Conservation (phyloP, 1,284 basidiomycete genomes). For the Sporisorium reilianum region DNA sequence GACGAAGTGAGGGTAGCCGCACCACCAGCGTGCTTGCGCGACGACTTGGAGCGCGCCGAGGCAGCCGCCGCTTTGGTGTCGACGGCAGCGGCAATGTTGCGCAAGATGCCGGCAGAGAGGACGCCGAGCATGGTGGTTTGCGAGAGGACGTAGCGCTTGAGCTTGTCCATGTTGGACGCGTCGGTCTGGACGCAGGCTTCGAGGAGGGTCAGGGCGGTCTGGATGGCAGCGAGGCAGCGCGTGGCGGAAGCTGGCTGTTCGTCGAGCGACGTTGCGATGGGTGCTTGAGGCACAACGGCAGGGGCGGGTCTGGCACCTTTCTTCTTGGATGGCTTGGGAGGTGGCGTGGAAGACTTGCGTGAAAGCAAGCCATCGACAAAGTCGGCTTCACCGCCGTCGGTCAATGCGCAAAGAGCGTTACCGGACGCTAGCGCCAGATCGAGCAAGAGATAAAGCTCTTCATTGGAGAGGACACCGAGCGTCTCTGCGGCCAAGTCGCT, state of each 20-base stretch:
- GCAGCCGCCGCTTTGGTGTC: slow-evolving; percentile 16
- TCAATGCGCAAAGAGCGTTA: slow-evolving; percentile 53
- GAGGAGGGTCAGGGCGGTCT: slow-evolving; percentile 37
- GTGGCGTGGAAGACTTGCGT: slow-evolving; percentile 8
- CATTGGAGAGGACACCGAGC: slow-evolving; percentile 28
- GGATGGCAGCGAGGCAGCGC: slow-evolving; percentile 35
- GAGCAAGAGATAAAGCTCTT: slow-evolving; percentile 47
- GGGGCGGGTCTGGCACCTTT: slow-evolving; percentile 19
- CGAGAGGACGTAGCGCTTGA: slow-evolving; percentile 45
- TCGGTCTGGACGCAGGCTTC: slow-evolving; percentile 45
- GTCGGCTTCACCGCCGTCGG: slow-evolving; percentile 50
- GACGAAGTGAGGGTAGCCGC: slow-evolving; percentile 18
- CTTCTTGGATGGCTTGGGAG: slow-evolving; percentile 34
- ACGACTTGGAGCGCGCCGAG: slow-evolving; percentile 13
- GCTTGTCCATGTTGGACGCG: slow-evolving; percentile 32
- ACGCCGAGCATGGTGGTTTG: slow-evolving; percentile 54
- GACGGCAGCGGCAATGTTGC: slow-evolving; percentile 44
- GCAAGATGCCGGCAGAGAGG: slow-evolving; percentile 42
- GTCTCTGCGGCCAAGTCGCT: slow-evolving; percentile 15
- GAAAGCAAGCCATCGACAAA: slow-evolving; percentile 47
- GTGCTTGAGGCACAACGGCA: neutral
- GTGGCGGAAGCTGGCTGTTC: slow-evolving; percentile 36
- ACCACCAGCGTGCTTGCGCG: slow-evolving; percentile 16
- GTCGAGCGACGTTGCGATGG: slow-evolving; percentile 29
- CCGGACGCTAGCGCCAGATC: slow-evolving; percentile 49